These are phyloP conservation scores for Exophiala dermatitidis DNA, from an alignment of 2,329 filamentous ascomycete genomes.

Conservation along the genomic window DNA sequence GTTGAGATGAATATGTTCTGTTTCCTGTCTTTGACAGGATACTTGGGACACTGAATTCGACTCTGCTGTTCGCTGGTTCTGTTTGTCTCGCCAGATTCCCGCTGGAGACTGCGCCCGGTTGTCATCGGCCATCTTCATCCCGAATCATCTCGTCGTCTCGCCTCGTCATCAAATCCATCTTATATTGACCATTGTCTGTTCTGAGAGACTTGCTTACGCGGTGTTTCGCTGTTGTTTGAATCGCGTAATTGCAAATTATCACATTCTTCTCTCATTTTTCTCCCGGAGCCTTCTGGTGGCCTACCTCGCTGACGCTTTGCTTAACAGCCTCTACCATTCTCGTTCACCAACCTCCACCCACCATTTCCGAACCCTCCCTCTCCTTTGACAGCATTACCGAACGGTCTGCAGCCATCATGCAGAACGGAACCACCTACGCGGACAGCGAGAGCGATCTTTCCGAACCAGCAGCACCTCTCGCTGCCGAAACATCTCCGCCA, in stretches of 20 bases:
- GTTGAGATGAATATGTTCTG: slow-evolving; percentile 6
- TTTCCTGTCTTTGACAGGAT: not conserved
- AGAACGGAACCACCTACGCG: slow-evolving; percentile 40
- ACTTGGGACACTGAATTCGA: not conserved
- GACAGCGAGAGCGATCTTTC: slow-evolving; percentile 70
- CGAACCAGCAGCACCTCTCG: slow-evolving; percentile 56
- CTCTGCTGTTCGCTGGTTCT: slow-evolving; percentile 1
- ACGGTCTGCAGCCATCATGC: slow-evolving; percentile 42
- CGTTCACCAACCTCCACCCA: slow-evolving; percentile 18
- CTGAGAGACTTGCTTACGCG: slow-evolving; percentile 5
- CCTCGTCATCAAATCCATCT: slow-evolving; percentile 21
- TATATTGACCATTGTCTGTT: slow-evolving; percentile 19
- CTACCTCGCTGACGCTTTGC: slow-evolving; percentile 26
- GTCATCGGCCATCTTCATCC: slow-evolving; percentile 6
- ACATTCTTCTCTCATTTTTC: slow-evolving; percentile 1
- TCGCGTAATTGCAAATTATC: slow-evolving; percentile 17
- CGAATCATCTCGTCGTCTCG: slow-evolving; percentile 21
- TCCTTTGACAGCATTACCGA: slow-evolving; percentile 60
- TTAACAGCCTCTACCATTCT: slow-evolving; percentile 20
- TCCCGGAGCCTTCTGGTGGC: slow-evolving; percentile 8
- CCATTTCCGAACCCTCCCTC: slow-evolving; percentile 32
- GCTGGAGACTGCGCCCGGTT: not conserved
- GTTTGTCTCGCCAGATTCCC: not conserved
- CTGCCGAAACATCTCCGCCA: slow-evolving; percentile 43
- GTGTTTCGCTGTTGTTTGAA: slow-evolving; percentile 9